Evolutionary conservation across 345 rosid genomes (phyloP), one percentile per base, ranked within the genome.

Genomic region (Camelina sativa): DNA sequence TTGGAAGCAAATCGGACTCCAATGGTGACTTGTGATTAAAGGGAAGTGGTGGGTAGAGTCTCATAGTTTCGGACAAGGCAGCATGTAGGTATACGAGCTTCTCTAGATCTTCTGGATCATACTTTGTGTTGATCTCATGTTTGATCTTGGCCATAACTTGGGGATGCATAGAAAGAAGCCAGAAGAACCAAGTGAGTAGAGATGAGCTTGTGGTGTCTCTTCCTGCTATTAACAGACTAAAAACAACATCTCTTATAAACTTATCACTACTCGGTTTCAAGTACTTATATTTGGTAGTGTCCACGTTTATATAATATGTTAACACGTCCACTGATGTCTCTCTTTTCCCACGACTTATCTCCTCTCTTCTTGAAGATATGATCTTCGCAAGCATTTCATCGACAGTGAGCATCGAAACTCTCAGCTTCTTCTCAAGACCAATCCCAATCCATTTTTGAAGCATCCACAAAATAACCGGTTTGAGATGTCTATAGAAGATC

Each of bases 81-180:
- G 66, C 82, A 2, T 68, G 73, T 2, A 80, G 59, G 48, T 83
- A 83, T 13, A 75, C 76, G 4, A 75, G 48, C 7, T 78, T 78
- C 55, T 86, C 82, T 58, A 85, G 43, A 23, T 79, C 47, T 52
- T 65, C 82, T 2, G 72, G 40, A 25, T 40, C 41, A 55, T 74
- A 44, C 16, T 46, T 70, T 20, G 74, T 59, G 35, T 59, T 59
- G 58, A 59, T 59, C 48, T 58, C 66, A 20, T 66, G 22, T 2
- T 68, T 37, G 11, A 82, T 73, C 35, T 79, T 82, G 20, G 55
- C 30, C 22, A 80, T 79, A 0, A 74, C 80, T 0, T 63, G 13
- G 2, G 84, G 89, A 41, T 85, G 71, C 7, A 57, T 82, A 0
- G 80, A 63, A 8, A 81, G 46, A 8, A 83, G 80, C 86, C 86